These are phyloP conservation scores for Lachancea sp. DNA, from an alignment of 805 yeast genomes.

Conservation along the genomic window DNA sequence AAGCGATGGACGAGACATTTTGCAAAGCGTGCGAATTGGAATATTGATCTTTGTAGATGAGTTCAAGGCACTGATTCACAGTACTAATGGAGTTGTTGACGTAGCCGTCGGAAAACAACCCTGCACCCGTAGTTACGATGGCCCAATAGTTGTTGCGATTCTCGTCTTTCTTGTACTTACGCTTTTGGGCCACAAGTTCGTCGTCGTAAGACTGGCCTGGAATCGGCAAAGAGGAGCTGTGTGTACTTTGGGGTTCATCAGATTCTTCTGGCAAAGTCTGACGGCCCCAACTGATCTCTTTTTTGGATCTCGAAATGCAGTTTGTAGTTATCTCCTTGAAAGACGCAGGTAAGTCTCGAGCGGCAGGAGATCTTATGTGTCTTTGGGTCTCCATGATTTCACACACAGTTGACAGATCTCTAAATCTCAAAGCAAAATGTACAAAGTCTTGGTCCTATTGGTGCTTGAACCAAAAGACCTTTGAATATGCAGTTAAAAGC, in stretches of 20 bases:
- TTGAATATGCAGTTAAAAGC: too few relatives aligned
- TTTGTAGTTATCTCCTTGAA: constrained; percentile 35
- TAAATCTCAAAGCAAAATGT: too few relatives aligned
- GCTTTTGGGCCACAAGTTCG: not conserved
- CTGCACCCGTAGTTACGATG: constrained; percentile 81
- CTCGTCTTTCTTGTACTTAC: not conserved
- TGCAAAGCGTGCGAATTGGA: constrained; percentile 60
- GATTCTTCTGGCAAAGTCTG: too few relatives aligned
- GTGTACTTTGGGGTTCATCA: too few relatives aligned
- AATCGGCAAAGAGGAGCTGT: too few relatives aligned
- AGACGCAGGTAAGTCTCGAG: constrained; percentile 48
- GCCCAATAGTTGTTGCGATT: constrained; percentile 46
- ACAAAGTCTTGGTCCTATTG: too few relatives aligned
- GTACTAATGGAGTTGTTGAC: constrained; percentile 79
- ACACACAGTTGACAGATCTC: too few relatives aligned
- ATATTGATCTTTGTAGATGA: constrained; percentile 60
- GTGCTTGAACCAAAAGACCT: too few relatives aligned
- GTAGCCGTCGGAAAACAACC: constrained; percentile 89
- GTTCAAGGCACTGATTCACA: constrained; percentile 62
- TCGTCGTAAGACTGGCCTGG: not conserved
- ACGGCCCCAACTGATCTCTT: constrained; percentile 35
- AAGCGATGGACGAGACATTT: constrained; percentile 81
- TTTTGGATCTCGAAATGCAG: constrained; percentile 38
- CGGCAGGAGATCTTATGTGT: constrained; percentile 17
- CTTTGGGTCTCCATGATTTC: constrained; percentile 9